Evolutionary conservation across 768 basidiomycete genomes (phyloP).

Genomic region (Phylloporus rhodoxanthus): DNA sequence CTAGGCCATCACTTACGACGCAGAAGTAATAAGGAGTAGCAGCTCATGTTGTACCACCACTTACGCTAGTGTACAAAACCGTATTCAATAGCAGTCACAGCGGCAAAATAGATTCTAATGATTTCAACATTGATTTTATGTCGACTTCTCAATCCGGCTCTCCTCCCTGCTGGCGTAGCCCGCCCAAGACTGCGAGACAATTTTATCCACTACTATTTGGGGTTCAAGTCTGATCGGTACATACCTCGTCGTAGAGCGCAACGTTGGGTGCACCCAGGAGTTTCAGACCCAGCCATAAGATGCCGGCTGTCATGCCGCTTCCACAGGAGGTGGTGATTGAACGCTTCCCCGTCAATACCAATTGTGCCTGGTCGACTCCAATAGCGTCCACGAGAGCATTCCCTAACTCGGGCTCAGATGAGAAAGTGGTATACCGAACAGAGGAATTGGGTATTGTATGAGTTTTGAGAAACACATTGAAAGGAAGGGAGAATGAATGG

Average conservation of each 20-base stretch:
- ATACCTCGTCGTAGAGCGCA: conserved; percentile 91
- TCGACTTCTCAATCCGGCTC: conserved; percentile 63
- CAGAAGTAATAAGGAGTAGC: conserved; percentile 13
- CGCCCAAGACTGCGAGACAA: conserved; percentile 75
- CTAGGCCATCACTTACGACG: conserved; percentile 11
- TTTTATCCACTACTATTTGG: conserved; percentile 15
- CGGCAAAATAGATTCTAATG: conserved; percentile 4
- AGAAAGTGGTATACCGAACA: conserved; percentile 53
- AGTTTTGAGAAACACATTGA: conserved; percentile 61
- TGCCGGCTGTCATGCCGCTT: conserved; percentile 96
- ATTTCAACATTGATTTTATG: conserved; percentile 7
- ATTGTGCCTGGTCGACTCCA: conserved; percentile 49
- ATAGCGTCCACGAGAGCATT: conserved; percentile 57
- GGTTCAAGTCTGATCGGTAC: conserved; percentile 18
- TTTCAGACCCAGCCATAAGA: conserved; percentile 90
- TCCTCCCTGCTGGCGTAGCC: conserved; percentile 78
- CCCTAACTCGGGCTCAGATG: conserved; percentile 52
- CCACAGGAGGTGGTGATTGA: conserved; percentile 78
- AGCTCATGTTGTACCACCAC: conserved; percentile 28
- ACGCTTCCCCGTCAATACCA: conserved; percentile 55
- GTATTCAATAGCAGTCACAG: conserved; percentile 4
- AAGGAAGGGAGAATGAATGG: conserved; percentile 77
- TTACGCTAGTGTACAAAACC: conserved; percentile 18
- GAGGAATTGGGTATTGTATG: conserved; percentile 31
- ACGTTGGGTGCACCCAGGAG: conserved; percentile 55